Evolutionary conservation across 2,329 filamentous ascomycete species (phyloP), one percentile per base, ranked within the genome.

Genomic region (Pseudodiploospora longispora): DNA sequence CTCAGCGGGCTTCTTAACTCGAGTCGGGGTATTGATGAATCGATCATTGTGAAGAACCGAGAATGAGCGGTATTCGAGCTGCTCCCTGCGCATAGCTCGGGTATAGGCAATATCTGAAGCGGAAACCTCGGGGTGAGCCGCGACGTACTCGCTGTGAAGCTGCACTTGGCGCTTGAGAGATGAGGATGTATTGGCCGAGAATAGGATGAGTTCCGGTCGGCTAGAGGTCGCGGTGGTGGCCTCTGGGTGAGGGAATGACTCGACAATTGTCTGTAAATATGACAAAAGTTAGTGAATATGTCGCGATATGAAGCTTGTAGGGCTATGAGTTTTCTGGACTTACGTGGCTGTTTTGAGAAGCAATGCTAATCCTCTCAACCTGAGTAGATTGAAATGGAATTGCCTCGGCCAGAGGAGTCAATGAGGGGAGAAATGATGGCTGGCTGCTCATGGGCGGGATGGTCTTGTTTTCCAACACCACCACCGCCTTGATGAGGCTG

Each of bases 401-500:
- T 36, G 36, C 10, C 10, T 35, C 19, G 35, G 10, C 30, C 19
- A 19, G 30, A 27, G 10, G 35, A 30, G 10, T 6, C 30, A 19
- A 10, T 38, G 28, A 31, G 29, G 27, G 27, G 19, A 6, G 10
- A 27, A 28, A 7, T 31, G 8, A 9, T 42, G 27, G 8, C 6
- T 12, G 30, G 8, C 34, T 8, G 7, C 32, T 10, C 19, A 29
- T 36, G 6, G 36, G 36, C 10, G 33, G 36, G 19, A 43, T 36
- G 7, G 10, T 33, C 27, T 31, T 36, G 29, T 42, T 39, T 28
- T 42, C 36, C 12, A 42, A 27, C 6, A 40, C 31, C 4, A 57
- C 27, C 10, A 58, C 45, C 2, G 51, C 41, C 30, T 62, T 62
- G 27, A 61, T 54, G 5, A 62, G 32, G 3, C 53, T 43, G 0